phyloP scores from a whole-genome alignment of 2,329 filamentous ascomycete genomes.

The Cylindrodendrum hubeiense region DNA sequence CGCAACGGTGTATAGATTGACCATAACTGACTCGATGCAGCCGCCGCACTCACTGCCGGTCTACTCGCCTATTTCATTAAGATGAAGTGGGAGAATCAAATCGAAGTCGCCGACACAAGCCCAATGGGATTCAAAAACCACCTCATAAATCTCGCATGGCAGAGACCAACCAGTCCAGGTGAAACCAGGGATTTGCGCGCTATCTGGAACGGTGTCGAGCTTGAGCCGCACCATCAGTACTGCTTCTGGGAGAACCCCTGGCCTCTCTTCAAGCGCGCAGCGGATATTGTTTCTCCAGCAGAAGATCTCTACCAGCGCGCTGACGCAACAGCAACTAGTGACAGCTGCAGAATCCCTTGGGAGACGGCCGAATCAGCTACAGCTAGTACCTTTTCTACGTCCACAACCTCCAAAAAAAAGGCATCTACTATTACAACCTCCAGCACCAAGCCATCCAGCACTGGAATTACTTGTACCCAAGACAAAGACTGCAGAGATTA shows the following conservation, averaged over 20 bases:
- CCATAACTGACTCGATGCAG: neutral
- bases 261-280: neutral
- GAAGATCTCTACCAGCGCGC: neutral
- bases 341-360: neutral
- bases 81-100: neutral
- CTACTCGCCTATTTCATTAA: neutral
- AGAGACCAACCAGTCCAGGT: too few relatives aligned
- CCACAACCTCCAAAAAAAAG: neutral
- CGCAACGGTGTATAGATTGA: neutral
- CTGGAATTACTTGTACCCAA: too few relatives aligned
- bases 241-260: neutral
- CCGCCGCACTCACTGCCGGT: neutral
- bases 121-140: neutral
- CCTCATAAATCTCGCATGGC: neutral
- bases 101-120: neutral
- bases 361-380: neutral
- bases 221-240: neutral
- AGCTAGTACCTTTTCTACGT: neutral
- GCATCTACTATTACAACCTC: too few relatives aligned
- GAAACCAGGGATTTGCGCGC: neutral
- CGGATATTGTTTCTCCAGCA: neutral
- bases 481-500: too few relatives aligned
- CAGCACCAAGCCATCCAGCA: too few relatives aligned
- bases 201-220: neutral
- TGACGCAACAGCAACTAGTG: neutral